Conservation (phyloP, 306 rosid species). For the Citrullus colocynthis region DNA sequence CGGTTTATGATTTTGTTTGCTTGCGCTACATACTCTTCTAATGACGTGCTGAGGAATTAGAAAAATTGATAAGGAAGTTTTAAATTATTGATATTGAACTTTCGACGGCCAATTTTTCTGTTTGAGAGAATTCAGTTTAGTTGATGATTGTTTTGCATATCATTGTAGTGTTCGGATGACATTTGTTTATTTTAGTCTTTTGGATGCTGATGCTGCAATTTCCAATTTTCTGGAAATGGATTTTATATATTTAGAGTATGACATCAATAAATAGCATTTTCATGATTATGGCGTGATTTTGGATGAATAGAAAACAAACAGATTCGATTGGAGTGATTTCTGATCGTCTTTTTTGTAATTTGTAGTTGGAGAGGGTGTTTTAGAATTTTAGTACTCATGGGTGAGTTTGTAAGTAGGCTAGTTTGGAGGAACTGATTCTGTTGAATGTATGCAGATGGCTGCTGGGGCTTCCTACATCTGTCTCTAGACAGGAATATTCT, state of each 20-base stretch:
- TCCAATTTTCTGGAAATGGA: background rate
- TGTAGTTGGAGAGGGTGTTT: too few relatives aligned
- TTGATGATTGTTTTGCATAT: background rate
- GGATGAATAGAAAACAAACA: background rate
- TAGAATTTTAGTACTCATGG: background rate
- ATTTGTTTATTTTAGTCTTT: background rate
- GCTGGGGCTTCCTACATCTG: conserved; percentile 34
- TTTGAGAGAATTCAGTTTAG: background rate
- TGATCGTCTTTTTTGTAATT: too few relatives aligned
- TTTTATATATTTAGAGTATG: background rate
- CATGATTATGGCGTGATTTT: background rate
- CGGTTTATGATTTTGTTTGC: background rate
- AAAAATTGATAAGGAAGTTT: background rate
- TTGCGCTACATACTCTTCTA: background rate
- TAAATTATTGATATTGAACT: background rate
- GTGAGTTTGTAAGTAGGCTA: background rate
- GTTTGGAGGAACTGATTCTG: background rate
- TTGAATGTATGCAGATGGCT: conserved; percentile 48
- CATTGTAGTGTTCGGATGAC: background rate
- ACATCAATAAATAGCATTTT: background rate
- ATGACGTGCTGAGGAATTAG: background rate
- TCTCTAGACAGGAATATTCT: conserved; percentile 18
- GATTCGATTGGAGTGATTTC: background rate
- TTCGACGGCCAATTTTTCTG: background rate
- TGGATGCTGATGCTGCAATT: background rate